These are phyloP conservation scores for Sechiopsis laciniata DNA, from an alignment of 306 rosid species.

Conservation along the genomic window DNA sequence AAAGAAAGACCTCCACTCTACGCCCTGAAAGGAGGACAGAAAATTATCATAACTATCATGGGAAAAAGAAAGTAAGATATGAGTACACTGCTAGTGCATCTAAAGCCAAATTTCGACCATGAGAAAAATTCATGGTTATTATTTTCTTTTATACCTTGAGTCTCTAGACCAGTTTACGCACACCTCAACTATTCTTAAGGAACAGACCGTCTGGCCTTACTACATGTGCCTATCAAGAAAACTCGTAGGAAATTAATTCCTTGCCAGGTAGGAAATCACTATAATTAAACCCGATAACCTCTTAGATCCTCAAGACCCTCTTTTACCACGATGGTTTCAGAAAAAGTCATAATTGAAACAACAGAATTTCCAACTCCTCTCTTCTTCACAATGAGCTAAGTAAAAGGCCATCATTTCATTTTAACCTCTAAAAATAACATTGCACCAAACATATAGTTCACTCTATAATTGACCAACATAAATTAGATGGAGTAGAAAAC, in stretches of 20 bases:
- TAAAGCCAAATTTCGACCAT: neutral
- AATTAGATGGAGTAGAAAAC: neutral
- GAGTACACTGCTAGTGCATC: conserved; percentile 1
- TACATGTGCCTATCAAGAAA: too few species aligned
- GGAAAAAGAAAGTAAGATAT: neutral
- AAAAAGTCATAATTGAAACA: conserved; percentile 2
- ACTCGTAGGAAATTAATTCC: too few species aligned
- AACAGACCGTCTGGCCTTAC: too few species aligned
- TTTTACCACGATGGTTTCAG: too few species aligned
- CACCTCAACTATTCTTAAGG: too few species aligned
- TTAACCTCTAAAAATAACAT: neutral
- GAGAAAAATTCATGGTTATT: neutral
- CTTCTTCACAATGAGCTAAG: neutral
- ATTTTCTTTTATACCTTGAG: too few species aligned
- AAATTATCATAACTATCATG: conserved; percentile 7
- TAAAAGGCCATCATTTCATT: neutral
- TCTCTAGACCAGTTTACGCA: too few species aligned
- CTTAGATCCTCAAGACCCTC: too few species aligned
- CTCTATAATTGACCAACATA: neutral
- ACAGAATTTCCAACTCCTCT: neutral
- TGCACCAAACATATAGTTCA: neutral
- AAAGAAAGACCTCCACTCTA: neutral
- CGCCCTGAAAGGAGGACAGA: neutral
- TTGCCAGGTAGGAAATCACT: too few species aligned
- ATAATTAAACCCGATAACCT: too few species aligned